Evolutionary conservation across 495 filamentous ascomycete species (phyloP).

Genomic region (Darksidea phi): DNA sequence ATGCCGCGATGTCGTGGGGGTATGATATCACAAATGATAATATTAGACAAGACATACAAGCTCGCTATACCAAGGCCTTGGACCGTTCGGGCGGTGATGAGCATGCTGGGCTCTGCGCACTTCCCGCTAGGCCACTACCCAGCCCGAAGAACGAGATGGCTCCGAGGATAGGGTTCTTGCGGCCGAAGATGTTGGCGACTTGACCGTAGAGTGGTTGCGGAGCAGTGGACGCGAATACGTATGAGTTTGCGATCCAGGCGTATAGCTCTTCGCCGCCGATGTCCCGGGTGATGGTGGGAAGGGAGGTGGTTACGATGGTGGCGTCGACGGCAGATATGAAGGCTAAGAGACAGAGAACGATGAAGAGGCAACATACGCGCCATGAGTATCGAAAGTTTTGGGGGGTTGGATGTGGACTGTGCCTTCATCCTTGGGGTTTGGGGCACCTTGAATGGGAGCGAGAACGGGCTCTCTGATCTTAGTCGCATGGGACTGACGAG

Average conservation of each 20-base stretch:
- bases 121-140: no score
- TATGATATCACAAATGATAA: not conserved
- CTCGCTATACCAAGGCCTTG: not conserved
- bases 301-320: not conserved
- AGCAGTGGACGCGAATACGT: no score
- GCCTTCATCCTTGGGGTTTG: not conserved
- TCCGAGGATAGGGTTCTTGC: no score
- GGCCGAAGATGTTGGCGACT: no score
- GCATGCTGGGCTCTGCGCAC: no score
- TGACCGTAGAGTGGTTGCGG: no score
- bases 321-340: not conserved
- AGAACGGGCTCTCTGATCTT: not conserved
- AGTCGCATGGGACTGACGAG: not conserved
- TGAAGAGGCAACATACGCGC: not conserved
- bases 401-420: not conserved
- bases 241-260: no score
- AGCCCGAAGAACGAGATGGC: no score
- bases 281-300: not conserved
- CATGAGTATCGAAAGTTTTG: not conserved
- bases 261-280: no score
- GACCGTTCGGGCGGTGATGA: not conserved
- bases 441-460: not conserved
- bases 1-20: not conserved
- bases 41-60: not conserved
- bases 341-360: not conserved